These are phyloP conservation scores for Platanthera guangdongensis DNA, from an alignment of 106 monocot genomes.

Conservation along the genomic window DNA sequence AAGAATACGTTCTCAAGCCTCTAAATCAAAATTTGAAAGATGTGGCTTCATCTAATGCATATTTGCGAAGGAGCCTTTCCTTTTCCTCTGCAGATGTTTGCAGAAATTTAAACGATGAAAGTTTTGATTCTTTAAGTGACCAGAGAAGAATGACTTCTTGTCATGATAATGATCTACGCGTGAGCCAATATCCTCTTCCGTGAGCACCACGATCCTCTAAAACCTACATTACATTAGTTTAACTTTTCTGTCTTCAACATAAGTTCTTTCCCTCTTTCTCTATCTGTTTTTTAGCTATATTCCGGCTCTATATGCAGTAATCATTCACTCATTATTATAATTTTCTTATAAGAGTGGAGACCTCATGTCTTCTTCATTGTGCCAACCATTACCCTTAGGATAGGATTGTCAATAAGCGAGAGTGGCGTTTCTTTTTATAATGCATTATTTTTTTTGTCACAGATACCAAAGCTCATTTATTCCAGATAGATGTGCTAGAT, in stretches of 20 bases:
- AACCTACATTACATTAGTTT: not conserved
- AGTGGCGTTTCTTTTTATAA: not conserved
- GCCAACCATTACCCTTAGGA: not conserved
- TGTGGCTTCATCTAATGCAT: conserved; percentile 3
- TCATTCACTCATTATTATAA: not conserved
- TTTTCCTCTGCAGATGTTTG: conserved; percentile 32
- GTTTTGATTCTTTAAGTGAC: conserved; percentile 3
- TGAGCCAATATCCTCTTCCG: conserved; percentile 13
- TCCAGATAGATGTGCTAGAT: conserved; percentile 21
- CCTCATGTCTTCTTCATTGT: not conserved
- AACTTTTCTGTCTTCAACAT: not conserved
- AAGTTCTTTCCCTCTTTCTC: not conserved
- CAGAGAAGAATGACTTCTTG: not conserved
- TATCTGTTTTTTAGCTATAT: not conserved
- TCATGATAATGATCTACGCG: conserved; percentile 14
- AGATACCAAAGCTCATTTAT: conserved; percentile 18
- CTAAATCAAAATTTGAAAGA: conserved; percentile 11
- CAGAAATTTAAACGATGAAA: conserved; percentile 10
- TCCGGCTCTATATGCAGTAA: not conserved
- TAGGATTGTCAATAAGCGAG: not conserved
- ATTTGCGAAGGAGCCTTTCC: conserved; percentile 44
- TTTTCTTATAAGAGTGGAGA: not conserved
- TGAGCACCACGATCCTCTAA: not conserved
- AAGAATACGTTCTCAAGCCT: conserved; percentile 13
- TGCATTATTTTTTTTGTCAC: not conserved